Percentiles rank a stretch among this genome's conserved stretches.
phyloP scores from a whole-genome alignment of 1,284 basidiomycete genomes.

The Puccinia hordei region DNA sequence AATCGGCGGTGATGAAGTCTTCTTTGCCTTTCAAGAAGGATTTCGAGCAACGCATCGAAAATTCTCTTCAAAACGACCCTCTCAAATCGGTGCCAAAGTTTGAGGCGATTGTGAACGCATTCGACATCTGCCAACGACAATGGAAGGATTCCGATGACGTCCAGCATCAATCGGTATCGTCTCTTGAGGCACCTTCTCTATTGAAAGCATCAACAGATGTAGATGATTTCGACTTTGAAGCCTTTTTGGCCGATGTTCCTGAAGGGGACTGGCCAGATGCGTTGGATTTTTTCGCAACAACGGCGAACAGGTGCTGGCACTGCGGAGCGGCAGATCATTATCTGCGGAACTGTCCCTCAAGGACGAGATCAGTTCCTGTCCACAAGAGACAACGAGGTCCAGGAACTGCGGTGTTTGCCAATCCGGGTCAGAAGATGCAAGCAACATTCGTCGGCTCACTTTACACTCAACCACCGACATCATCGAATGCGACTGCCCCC shows the following conservation, averaged over 20 bases:
- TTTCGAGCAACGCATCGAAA: background rate
- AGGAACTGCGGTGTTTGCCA: background rate
- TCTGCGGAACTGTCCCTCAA: background rate
- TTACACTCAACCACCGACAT: too few species aligned
- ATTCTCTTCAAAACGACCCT: background rate
- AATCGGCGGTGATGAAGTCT: background rate
- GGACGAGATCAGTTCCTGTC: too few species aligned
- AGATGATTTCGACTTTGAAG: background rate
- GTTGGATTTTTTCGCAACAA: background rate
- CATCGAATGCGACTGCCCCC: too few species aligned
- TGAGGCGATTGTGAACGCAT: background rate
- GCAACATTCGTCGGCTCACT: too few species aligned
- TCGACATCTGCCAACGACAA: background rate
- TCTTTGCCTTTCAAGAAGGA: background rate
- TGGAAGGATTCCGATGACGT: too few species aligned
- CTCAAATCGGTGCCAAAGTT: background rate
- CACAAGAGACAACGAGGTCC: too few species aligned
- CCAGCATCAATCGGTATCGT: too few species aligned
- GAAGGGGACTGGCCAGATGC: background rate
- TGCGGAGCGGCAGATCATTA: background rate
- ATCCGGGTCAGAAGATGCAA: background rate
- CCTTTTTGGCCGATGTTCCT: background rate
- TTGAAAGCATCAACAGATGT: background rate
- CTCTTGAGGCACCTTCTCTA: background rate
- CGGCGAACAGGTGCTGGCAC: background rate